A percentile compares a stretch with the other conserved stretches of the same genome.
Conservation (phyloP, 108 stramenopile species). For the Pseudonitzschia multiseries region DNA sequence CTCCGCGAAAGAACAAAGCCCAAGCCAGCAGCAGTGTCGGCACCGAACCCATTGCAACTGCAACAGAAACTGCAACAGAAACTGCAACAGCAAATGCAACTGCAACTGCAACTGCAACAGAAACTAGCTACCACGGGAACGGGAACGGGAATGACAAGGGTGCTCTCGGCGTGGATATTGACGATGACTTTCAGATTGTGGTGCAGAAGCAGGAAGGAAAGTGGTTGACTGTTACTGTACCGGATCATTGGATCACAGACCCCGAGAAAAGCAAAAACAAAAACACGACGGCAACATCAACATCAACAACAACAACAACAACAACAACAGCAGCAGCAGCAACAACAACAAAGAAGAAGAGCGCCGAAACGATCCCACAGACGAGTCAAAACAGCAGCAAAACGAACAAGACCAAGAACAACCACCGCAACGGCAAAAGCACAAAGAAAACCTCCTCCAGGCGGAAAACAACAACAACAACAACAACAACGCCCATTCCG, state of each 20-base stretch:
- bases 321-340: neutral
- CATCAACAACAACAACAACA: too few species aligned
- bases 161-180: neutral
- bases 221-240: conserved; percentile 24
- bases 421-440: neutral
- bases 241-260: conserved; percentile 1
- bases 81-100: neutral
- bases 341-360: neutral
- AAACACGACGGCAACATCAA: neutral
- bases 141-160: neutral
- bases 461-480: neutral
- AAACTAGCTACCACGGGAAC: neutral
- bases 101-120: conserved; percentile 2
- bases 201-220: conserved; percentile 39
- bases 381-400: neutral
- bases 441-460: neutral
- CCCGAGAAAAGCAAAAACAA: neutral
- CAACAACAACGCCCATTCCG: neutral
- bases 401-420: neutral
- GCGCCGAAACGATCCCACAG: neutral
- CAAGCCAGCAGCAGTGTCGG: neutral
- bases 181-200: conserved; percentile 24
- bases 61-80: neutral
- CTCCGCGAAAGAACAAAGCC: neutral
- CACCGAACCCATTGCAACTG: neutral